Percentiles rank a stretch among this genome's conserved stretches.
Conservation (phyloP, 306 rosid genomes). For the Comarum palustre region DNA sequence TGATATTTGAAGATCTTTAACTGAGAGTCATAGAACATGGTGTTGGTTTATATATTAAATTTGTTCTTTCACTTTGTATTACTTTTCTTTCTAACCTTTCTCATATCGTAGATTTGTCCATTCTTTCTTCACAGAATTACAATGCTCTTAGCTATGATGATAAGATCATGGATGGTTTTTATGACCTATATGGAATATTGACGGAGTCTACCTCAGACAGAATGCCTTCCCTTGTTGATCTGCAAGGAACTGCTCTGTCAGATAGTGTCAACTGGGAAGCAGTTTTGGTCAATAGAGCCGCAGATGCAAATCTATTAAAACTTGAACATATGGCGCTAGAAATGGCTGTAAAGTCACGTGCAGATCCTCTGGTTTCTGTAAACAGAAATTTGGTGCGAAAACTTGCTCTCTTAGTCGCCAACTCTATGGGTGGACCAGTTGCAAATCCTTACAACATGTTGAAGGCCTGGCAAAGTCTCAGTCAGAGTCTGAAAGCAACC, state of each 20-base stretch:
- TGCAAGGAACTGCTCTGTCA: constrained; percentile 76
- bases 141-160: constrained; percentile 91
- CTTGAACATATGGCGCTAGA: constrained; percentile 75
- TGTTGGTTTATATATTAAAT: constrained; percentile 21
- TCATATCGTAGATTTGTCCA: constrained; percentile 86
- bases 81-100: constrained; percentile 64
- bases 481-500: constrained; percentile 69
- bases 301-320: constrained; percentile 77
- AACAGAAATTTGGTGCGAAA: constrained; percentile 54
- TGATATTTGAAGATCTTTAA: background rate
- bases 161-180: constrained; percentile 93
- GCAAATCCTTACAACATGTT: constrained; percentile 67
- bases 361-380: constrained; percentile 47
- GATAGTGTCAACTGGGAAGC: constrained; percentile 87
- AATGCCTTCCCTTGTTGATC: constrained; percentile 94
- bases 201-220: constrained; percentile 51
- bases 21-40: constrained; percentile 9
- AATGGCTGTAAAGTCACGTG: constrained; percentile 52
- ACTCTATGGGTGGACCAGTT: constrained; percentile 94
- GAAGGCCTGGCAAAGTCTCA: constrained; percentile 78
- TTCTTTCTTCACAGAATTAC: constrained; percentile 99
- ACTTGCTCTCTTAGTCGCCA: constrained; percentile 85
- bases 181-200: constrained; percentile 81
- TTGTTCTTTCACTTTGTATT: constrained; percentile 36
- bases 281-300: constrained; percentile 76